phyloP scores from a whole-genome alignment of 257 asterid species.

The Nicotiana benthamiana region DNA sequence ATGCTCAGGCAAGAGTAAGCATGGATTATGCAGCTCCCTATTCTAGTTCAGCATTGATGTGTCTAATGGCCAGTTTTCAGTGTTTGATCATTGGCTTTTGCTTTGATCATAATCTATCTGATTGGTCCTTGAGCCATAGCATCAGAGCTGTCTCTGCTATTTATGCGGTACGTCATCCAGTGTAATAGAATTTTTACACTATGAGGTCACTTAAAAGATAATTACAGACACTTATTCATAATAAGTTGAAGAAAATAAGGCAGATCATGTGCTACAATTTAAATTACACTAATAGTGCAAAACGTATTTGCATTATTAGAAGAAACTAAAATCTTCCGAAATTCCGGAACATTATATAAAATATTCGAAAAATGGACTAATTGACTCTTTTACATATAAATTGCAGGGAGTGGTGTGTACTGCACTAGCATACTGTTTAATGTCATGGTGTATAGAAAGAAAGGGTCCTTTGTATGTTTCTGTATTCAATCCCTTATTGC shows the following conservation, averaged over 20 bases:
- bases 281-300: not conserved
- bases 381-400: not conserved
- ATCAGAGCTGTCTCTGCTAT: conserved; percentile 57
- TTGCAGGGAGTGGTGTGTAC: conserved; percentile 72
- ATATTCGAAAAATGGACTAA: not conserved
- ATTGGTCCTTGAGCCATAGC: conserved; percentile 60
- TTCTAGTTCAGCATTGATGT: conserved; percentile 75
- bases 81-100: conserved; percentile 48
- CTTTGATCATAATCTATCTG: conserved; percentile 46
- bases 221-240: not conserved
- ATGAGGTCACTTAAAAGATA: not conserved
- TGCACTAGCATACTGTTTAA: conserved; percentile 64
- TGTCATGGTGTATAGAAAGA: conserved; percentile 69
- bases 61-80: conserved; percentile 64
- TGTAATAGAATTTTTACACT: not conserved
- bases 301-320: not conserved
- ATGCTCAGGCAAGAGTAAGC: conserved; percentile 49
- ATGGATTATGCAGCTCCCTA: conserved; percentile 56
- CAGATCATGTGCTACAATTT: not conserved
- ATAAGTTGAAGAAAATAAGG: not conserved
- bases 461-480: conserved; percentile 82
- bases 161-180: conserved; percentile 42
- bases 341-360: too few relatives aligned
- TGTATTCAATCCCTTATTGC: conserved; percentile 77
- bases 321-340: not conserved